Conservation (phyloP, 129 eudicot genomes). For the Heracleum sosnowskyi region DNA sequence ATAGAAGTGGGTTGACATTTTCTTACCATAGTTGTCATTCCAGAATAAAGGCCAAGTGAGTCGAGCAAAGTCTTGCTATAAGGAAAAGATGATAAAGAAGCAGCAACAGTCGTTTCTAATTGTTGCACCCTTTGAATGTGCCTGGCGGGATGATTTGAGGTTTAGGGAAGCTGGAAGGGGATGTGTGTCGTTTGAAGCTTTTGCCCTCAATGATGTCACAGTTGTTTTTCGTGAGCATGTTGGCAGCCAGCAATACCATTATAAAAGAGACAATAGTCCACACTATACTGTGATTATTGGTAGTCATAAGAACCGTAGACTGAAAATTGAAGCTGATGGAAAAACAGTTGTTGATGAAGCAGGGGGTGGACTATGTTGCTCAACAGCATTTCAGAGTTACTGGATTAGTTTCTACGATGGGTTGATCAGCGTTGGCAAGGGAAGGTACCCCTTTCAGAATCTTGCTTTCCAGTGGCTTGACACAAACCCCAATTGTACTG, state of each 20-base stretch:
- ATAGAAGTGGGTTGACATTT: not conserved
- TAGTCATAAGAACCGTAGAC: constrained; percentile 71
- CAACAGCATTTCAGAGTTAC: constrained; percentile 85
- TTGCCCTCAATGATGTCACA: constrained; percentile 93
- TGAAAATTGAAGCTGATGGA: constrained; percentile 85
- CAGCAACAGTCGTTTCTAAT: constrained; percentile 71
- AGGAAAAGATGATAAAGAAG: constrained; percentile 42
- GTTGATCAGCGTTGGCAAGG: constrained; percentile 85
- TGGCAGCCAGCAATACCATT: constrained; percentile 94
- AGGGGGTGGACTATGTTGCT: constrained; percentile 75
- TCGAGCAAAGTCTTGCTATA: not conserved
- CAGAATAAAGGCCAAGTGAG: not conserved
- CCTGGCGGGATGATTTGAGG: constrained; percentile 81
- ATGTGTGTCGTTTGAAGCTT: constrained; percentile 93
- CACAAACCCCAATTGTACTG: constrained; percentile 75
- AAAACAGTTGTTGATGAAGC: constrained; percentile 83
- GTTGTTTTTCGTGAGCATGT: constrained; percentile 85
- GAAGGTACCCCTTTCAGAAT: constrained; percentile 93
- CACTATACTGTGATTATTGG: constrained; percentile 50
- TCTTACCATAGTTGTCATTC: not conserved
- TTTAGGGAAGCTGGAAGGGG: constrained; percentile 97
- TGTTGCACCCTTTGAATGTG: constrained; percentile 95
- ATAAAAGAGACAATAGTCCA: constrained; percentile 83
- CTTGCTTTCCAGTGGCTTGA: constrained; percentile 95
- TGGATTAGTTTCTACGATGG: constrained; percentile 97